Conservation (phyloP, 208 protist genomes). For the Trichomonas gallinae region DNA sequence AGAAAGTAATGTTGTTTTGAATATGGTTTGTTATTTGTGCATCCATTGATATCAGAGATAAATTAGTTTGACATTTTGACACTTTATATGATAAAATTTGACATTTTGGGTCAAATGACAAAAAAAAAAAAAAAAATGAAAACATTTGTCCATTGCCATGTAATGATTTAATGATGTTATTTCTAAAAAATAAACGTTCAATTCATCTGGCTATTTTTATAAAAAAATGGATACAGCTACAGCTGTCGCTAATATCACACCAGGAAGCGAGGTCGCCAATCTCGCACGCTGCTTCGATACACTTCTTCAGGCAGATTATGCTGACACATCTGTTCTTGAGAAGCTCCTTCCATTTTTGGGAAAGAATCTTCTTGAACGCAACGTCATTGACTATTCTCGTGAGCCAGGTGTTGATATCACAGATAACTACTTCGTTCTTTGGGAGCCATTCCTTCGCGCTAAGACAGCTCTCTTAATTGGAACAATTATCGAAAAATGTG, state of each 20-base stretch:
- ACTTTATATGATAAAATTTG: no score
- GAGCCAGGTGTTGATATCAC: constrained; percentile 13
- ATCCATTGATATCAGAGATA: no score
- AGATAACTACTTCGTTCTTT: not conserved
- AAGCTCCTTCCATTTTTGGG: not conserved
- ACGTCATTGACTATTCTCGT: not conserved
- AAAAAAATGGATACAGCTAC: not conserved
- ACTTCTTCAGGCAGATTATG: not conserved
- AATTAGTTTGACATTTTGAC: no score
- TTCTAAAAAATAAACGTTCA: no score
- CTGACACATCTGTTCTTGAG: not conserved
- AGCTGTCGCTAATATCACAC: not conserved
- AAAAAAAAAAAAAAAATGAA: no score
- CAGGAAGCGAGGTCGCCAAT: not conserved
- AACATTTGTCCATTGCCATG: no score
- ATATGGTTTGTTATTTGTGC: no score
- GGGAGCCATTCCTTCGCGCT: not conserved
- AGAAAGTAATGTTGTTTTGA: no score
- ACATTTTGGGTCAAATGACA: no score
- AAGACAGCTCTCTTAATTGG: not conserved
- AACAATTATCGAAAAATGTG: not conserved
- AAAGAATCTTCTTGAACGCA: not conserved
- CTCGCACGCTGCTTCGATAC: not conserved
- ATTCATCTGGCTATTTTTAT: no score
- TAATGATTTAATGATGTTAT: no score